Base-by-base conservation (phyloP, 768 basidiomycete genomes). In the Suillus paluster region DNA sequence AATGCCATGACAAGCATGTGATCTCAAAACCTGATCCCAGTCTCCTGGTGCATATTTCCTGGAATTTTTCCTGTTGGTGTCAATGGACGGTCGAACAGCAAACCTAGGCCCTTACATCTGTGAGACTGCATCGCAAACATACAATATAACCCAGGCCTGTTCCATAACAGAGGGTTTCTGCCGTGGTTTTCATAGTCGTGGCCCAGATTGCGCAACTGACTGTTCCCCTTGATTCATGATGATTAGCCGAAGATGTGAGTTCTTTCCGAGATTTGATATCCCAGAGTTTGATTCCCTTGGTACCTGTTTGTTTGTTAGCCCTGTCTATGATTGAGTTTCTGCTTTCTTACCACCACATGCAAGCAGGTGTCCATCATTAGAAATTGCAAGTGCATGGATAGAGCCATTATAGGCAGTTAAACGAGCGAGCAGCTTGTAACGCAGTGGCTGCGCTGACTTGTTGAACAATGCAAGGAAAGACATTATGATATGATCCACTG, bases 111-210 rank as follows among this genome's bases (percentile, higher is more conserved):
- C 65, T 64, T 50, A 64, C 65, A 56, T 64, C 57, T 4, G 42
- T 25, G 21, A 59, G 63, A 23, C 60, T 62, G 1, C 42, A 23
- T 1, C 45, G 12, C 23, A 66, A 12, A 14, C 64, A 64, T 3
- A 64, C 44, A 0, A 66, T 10, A 6, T 66, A 60, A 1, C 64
- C 64, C 0, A 60, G 27, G 1, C 55, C 42, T 4, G 46, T 67
- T 0, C 64, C 64, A 39, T 67, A 67, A 27, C 61, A 60, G 1
- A 67, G 23, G 1, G 48, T 67, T 49, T 66, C 58, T 0, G 25
- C 6, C 6, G 21, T 2, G 7, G 25, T 41, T 6, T 64, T 17
- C 48, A 15, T 63, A 0, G 48, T 62, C 17, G 34, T 65, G 11
- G 54, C 46, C 64, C 61, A 65, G 2, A 23, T 60, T 36, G 52